Base-by-base conservation (phyloP, 495 filamentous ascomycete species). In the Talaromyces nanjingensis region DNA sequence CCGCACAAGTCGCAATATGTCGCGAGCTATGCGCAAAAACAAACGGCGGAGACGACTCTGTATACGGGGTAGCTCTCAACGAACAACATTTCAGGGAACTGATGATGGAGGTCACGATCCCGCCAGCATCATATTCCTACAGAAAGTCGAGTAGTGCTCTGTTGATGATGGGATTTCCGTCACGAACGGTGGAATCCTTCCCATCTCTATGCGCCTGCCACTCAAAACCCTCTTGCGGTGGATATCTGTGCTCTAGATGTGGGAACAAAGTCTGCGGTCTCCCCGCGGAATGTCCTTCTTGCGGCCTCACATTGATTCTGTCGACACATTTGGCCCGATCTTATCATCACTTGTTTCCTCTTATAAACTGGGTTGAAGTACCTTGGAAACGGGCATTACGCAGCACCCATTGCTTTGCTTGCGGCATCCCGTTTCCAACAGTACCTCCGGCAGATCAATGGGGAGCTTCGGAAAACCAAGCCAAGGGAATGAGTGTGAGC, bases 141-240 rank as follows among this genome's bases (percentile, higher is more conserved):
- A 86, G 87, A 70, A 84, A 87, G 68, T 84, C 81, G 64, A 83
- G 86, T 54, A 88, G 89, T 42, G 90, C 90, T 27, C 80, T 98
- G 33, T 82, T 99, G 14, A 96, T 92, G 90, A 98, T 98, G 96
- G 96, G 94, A 4, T 99, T 99, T 68, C 94, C 94, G n/a, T 93
- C 89, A 54, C 86, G 94, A 16, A 89, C 89, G n/a, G 85, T 92
- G 58, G 91, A 91, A 62, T 78, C 84, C 16, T 78, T 75, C 24
- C 85, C 88, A 59, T 86, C 85, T n/a, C 84, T 94, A 56, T 98
- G 94, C 70, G 92, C 93, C 31, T 98, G 94, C 68, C 96, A 99
- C 76, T 88, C 87, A 63, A 87, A 87, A 45, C 88, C 92, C 22
- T 91, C 84, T 11, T 83, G 87, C 34, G 92, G 92, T n/a, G 93